Evolutionary conservation across 2,329 filamentous ascomycete genomes (phyloP).

Genomic region (Dactylonectria macrodidyma): DNA sequence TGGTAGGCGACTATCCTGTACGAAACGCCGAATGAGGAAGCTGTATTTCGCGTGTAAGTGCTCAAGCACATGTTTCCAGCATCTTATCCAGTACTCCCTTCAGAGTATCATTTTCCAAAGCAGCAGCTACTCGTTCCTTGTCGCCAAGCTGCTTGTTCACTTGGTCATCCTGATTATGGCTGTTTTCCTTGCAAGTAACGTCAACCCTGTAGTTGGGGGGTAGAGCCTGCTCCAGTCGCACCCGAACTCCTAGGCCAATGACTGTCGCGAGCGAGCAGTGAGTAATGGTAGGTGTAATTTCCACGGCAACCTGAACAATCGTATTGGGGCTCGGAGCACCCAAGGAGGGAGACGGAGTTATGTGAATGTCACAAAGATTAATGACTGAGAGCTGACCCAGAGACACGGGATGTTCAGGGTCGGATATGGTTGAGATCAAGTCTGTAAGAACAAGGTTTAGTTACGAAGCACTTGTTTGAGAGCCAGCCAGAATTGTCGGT

Average conservation of each 20-base stretch:
- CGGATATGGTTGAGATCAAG: constrained; percentile 93
- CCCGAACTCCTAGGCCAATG: constrained; percentile 92
- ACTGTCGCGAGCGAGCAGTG: constrained; percentile 98
- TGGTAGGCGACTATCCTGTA: constrained; percentile 5
- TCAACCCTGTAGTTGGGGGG: constrained; percentile 94
- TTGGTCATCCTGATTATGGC: constrained; percentile 94
- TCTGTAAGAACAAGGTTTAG: constrained; percentile 67
- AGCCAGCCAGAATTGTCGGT: not conserved
- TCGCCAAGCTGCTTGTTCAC: constrained; percentile 97
- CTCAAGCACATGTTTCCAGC: constrained; percentile 84
- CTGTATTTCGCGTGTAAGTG: constrained; percentile 1
- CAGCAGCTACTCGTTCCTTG: constrained; percentile 96
- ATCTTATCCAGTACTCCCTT: constrained; percentile 93
- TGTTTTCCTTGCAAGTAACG: constrained; percentile 94
- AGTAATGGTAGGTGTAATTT: constrained; percentile 96
- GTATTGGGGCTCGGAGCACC: constrained; percentile 64
- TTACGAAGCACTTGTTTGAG: constrained; percentile 4
- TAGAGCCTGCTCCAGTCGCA: constrained; percentile 90
- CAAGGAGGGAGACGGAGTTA: constrained; percentile 64
- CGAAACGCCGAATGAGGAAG: constrained; percentile 9
- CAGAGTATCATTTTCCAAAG: constrained; percentile 92
- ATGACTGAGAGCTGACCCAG: constrained; percentile 95
- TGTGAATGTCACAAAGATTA: constrained; percentile 93
- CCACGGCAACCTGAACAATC: constrained; percentile 83
- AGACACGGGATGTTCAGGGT: constrained; percentile 96